Evolutionary conservation across 495 filamentous ascomycete species (phyloP).

Genomic region (Podospora pseudopauciseta): DNA sequence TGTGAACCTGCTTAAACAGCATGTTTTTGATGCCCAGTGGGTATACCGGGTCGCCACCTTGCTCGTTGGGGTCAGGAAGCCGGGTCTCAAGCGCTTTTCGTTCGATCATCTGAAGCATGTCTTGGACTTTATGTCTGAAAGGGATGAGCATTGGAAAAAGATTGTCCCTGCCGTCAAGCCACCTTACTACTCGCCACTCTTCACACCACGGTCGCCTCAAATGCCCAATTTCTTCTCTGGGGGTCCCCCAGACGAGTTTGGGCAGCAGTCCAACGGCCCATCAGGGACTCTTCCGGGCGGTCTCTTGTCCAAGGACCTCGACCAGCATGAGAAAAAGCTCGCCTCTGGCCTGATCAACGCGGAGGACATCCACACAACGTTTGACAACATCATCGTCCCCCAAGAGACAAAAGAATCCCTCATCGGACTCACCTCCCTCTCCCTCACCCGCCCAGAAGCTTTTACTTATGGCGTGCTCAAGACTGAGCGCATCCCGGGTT

Average conservation of each 20-base stretch:
- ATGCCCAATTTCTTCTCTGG: conserved; percentile 7
- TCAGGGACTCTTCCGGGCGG: conserved; percentile 8
- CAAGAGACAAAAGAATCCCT: conserved; percentile 80
- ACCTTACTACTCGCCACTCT: conserved; percentile 34
- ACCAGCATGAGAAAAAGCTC: conserved; percentile 75
- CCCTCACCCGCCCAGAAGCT: conserved; percentile 83
- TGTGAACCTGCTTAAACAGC: conserved; percentile 10
- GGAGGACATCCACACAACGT: conserved; percentile 77
- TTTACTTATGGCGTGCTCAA: conserved; percentile 94
- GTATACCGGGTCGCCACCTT: conserved; percentile 31
- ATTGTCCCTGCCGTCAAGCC: conserved; percentile 19
- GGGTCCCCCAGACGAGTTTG: neutral
- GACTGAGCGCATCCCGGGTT: conserved; percentile 82
- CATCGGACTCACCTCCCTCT: conserved; percentile 84
- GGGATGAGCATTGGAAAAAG: conserved; percentile 26
- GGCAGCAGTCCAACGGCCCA: neutral
- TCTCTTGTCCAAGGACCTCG: conserved; percentile 24
- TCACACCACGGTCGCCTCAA: conserved; percentile 3
- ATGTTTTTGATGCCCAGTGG: conserved; percentile 34
- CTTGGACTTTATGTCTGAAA: conserved; percentile 24
- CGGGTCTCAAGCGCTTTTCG: conserved; percentile 16
- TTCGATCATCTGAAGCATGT: conserved; percentile 18
- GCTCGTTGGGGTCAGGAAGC: conserved; percentile 24
- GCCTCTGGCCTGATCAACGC: conserved; percentile 78
- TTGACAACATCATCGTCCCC: conserved; percentile 77